Percentiles rank a stretch among this genome's conserved stretches.
Evolutionary conservation across 371 early-diverging fungal genomes (phyloP).

Genomic region (Dinochytrium kinnereticum): DNA sequence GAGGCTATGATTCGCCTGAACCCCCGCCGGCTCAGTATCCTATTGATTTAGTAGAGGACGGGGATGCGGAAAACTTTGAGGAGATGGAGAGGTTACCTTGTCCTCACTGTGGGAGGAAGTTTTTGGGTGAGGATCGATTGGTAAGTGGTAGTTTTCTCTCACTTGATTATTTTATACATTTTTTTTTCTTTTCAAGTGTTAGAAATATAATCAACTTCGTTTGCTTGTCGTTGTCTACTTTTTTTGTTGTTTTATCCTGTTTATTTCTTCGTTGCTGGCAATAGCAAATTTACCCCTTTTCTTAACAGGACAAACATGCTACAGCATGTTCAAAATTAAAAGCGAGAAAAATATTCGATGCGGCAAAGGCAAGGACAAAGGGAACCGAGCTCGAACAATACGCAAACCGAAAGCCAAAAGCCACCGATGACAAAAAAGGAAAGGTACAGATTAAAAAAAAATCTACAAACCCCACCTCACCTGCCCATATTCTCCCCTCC

Average conservation of each 20-base stretch:
- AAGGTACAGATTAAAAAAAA: neutral
- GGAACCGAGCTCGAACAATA: constrained; percentile 60
- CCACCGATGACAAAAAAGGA: constrained; percentile 13
- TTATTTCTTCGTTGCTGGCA: too few relatives aligned
- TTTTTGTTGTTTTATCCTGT: too few relatives aligned
- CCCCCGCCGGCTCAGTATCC: neutral
- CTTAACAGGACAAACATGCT: constrained; percentile 47
- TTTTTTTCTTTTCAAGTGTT: too few relatives aligned
- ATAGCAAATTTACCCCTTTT: neutral
- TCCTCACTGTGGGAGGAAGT: constrained; percentile 46
- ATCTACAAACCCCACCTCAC: neutral
- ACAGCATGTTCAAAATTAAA: constrained; percentile 47
- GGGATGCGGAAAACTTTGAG: neutral
- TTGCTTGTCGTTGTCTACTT: too few relatives aligned
- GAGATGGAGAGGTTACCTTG: constrained; percentile 33
- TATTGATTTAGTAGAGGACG: neutral
- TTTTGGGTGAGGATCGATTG: constrained; percentile 43
- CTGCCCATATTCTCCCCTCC: too few relatives aligned
- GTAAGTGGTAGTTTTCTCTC: constrained; percentile 20
- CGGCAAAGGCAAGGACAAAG: constrained; percentile 45
- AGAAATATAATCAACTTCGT: too few relatives aligned
- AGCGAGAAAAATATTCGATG: constrained; percentile 51
- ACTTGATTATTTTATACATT: too few relatives aligned
- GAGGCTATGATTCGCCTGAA: constrained; percentile 6
- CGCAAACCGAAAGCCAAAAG: constrained; percentile 19